Evolutionary conservation across 108 stramenopile genomes (phyloP).

Genomic region (Seminavis robusta): DNA sequence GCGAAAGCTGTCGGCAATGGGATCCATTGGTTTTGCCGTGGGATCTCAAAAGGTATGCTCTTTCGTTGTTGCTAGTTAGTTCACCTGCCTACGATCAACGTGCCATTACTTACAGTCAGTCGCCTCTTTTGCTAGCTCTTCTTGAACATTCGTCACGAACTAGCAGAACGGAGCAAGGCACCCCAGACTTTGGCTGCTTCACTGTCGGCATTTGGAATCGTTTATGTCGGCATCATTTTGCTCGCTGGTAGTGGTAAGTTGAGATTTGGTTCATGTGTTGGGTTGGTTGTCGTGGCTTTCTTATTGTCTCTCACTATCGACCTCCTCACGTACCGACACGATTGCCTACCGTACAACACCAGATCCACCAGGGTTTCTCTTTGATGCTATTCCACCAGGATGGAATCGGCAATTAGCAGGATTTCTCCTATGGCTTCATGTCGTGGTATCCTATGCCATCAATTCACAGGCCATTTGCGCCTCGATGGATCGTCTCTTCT

Average conservation of each 20-base stretch:
- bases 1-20: slow-evolving; percentile 44
- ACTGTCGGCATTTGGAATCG: slow-evolving; percentile 35
- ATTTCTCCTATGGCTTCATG: slow-evolving; percentile 65
- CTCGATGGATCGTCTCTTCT: slow-evolving; percentile 58
- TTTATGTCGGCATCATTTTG: slow-evolving; percentile 51
- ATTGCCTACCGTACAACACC: too few relatives aligned
- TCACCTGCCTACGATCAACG: too few relatives aligned
- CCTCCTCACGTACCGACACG: background rate
- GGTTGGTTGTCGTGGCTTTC: too few relatives aligned
- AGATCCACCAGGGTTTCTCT: slow-evolving; percentile 65
- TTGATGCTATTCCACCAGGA: slow-evolving; percentile 54
- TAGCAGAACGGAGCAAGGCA: slow-evolving; percentile 50
- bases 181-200: slow-evolving; percentile 44
- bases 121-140: too few relatives aligned
- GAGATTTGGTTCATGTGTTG: too few relatives aligned
- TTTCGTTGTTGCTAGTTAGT: slow-evolving; percentile 34
- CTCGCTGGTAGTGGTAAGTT: slow-evolving; percentile 42
- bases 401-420: slow-evolving; percentile 49
- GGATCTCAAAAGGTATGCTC: slow-evolving; percentile 64
- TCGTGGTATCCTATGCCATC: slow-evolving; percentile 73
- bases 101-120: too few relatives aligned
- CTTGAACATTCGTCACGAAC: too few relatives aligned
- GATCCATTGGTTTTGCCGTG: slow-evolving; percentile 72
- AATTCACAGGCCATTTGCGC: slow-evolving; percentile 73
- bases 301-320: background rate